Conservation (phyloP, 1,139 yeast species). For the Protomyces arabidopsidicola region DNA sequence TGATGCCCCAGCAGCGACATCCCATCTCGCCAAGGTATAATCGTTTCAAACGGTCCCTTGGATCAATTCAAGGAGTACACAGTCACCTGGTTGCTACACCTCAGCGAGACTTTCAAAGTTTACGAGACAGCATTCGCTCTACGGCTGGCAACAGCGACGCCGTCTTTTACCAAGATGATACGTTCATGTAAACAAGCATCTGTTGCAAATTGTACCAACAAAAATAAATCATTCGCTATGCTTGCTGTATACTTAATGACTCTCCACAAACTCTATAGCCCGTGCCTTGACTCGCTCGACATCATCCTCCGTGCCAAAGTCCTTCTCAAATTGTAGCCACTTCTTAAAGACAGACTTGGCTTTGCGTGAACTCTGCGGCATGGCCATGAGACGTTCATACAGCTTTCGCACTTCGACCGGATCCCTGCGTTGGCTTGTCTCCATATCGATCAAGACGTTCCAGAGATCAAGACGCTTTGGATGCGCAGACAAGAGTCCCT, state of each 20-base stretch:
- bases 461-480: constrained; percentile 90
- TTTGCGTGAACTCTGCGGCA: constrained; percentile 78
- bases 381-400: constrained; percentile 69
- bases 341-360: constrained; percentile 92
- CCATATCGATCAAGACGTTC: constrained; percentile 93
- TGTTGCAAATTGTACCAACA: background rate
- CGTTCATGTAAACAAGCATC: background rate
- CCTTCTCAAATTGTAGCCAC: constrained; percentile 61
- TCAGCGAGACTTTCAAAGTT: background rate
- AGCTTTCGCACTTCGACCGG: constrained; percentile 58
- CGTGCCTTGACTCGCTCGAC: constrained; percentile 83
- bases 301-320: constrained; percentile 61
- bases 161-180: background rate
- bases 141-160: background rate
- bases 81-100: background rate
- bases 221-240: background rate
- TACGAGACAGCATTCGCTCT: background rate
- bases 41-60: background rate
- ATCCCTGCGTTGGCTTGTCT: constrained; percentile 57
- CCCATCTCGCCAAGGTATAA: background rate
- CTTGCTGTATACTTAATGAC: background rate
- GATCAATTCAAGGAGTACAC: background rate
- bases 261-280: constrained; percentile 68
- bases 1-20: background rate
- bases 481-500: constrained; percentile 82